Percentiles rank a stretch among this genome's conserved stretches.
phyloP scores from a whole-genome alignment of 2,329 filamentous ascomycete species.

The Aureobasidium sp. region DNA sequence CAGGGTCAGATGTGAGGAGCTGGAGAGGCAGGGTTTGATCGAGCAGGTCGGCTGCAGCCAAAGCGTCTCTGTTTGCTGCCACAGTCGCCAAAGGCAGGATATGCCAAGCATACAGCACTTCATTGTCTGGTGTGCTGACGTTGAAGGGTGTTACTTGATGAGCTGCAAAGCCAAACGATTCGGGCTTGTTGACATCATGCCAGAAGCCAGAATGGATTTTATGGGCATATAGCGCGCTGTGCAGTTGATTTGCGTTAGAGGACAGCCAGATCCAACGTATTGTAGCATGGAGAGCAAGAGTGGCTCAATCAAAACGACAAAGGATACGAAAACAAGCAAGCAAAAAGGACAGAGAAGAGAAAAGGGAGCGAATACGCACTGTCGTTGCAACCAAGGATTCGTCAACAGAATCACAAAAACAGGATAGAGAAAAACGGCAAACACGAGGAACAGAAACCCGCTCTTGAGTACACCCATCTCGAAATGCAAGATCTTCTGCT shows the following conservation, averaged over 20 bases:
- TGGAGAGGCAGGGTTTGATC: constrained; percentile 32
- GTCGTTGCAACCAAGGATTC: constrained; percentile 65
- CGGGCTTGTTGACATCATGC: constrained; percentile 65
- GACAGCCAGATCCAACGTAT: background rate
- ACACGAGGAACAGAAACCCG: constrained; percentile 32
- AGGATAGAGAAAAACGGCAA: constrained; percentile 56
- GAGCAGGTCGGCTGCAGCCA: constrained; percentile 44
- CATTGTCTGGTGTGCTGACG: constrained; percentile 63
- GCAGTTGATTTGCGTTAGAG: background rate
- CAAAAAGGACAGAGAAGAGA: background rate
- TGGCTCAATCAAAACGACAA: background rate
- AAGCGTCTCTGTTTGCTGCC: constrained; percentile 54
- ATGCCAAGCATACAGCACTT: constrained; percentile 82
- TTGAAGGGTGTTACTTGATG: constrained; percentile 85
- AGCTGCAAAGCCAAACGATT: constrained; percentile 77
- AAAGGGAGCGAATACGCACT: constrained; percentile 48
- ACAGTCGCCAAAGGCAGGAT: constrained; percentile 73
- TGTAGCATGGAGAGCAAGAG: background rate
- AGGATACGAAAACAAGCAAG: background rate
- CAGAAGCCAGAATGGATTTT: constrained; percentile 66
- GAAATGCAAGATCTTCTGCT: background rate
- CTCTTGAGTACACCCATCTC: constrained; percentile 19
- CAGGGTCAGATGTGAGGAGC: constrained; percentile 43
- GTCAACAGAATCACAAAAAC: constrained; percentile 56
- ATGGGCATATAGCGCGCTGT: constrained; percentile 74